Evolutionary conservation across 148 eudicot species (phyloP), one percentile per base, ranked within the genome.

Genomic region (Arctostaphylos glauca): DNA sequence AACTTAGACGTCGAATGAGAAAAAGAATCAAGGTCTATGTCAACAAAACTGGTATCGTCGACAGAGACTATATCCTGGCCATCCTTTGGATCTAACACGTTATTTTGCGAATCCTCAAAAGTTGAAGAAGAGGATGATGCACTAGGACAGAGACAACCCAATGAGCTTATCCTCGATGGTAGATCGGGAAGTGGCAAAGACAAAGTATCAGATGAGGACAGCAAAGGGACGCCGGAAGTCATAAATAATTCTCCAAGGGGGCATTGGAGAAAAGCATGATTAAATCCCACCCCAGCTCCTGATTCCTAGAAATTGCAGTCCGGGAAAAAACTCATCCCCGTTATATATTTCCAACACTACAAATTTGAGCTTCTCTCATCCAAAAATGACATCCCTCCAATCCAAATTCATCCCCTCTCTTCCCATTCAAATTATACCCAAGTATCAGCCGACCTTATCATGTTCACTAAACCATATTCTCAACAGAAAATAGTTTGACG

Each of bases 191-290:
- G 67, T 21, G 86, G 88, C 71, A 60, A 88, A 80, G 89, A 82
- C 43, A 85, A 84, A 54, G 82, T 81, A 74, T 84, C 89, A 53
- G 90, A 82, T 13, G 78, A 59, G 5, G 87, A 56, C 66, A 89
- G 84, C 80, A 91, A 84, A 13, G 90, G 92, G 84, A 84, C 84
- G 55, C 84, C 89, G 58, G 94, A 84, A 90, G 77, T 91, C 98
- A 92, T 92, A 89, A 79, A 92, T 81, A 84, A 76, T 60, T 81
- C 86, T 84, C 87, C 90, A 86, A 82, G 43, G 50, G 7, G 31
- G 85, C 93, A 90, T 88, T 84, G 88, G 87, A 84, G 83, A 83
- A 86, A 81, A 74, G 75, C 83, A 83, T 43, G 76, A 77, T 78
- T 58, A 68, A 64, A 62, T n/a, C 71, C 76, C 38, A 74, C 62